Evolutionary conservation across 352 stramenopile genomes (phyloP).

Genomic region (Albugo laibachii): DNA sequence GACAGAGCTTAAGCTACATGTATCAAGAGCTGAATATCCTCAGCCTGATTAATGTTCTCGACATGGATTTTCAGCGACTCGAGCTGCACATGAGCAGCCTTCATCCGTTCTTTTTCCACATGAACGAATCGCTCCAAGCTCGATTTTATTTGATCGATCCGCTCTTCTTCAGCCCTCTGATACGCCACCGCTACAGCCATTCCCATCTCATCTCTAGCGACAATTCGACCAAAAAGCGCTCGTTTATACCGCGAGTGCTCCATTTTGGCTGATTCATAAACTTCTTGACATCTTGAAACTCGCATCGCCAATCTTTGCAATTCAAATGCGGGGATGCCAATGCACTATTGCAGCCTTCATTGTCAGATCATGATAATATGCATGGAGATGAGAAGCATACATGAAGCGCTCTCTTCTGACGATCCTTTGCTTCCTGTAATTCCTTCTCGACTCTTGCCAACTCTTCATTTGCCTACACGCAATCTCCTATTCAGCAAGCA

Average conservation of each 20-base stretch:
- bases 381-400: slow-evolving; percentile 6
- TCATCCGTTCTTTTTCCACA: slow-evolving; percentile 54
- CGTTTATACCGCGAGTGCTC: slow-evolving; percentile 41
- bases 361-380: not conserved
- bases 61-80: slow-evolving; percentile 32
- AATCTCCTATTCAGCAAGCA: not conserved
- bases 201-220: slow-evolving; percentile 74
- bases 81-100: slow-evolving; percentile 38
- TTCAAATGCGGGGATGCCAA: slow-evolving; percentile 67
- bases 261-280: slow-evolving; percentile 33
- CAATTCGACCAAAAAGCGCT: slow-evolving; percentile 58
- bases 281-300: slow-evolving; percentile 37
- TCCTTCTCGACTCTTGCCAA: slow-evolving; percentile 21
- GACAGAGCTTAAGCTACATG: slow-evolving; percentile 13
- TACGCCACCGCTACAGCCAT: slow-evolving; percentile 78
- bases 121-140: slow-evolving; percentile 51
- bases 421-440: slow-evolving; percentile 25
- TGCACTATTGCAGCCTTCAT: slow-evolving; percentile 15
- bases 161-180: slow-evolving; percentile 67
- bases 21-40: slow-evolving; percentile 72
- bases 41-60: slow-evolving; percentile 32
- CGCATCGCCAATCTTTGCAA: slow-evolving; percentile 42
- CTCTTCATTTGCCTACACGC: slow-evolving; percentile 10
- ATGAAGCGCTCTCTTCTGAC: slow-evolving; percentile 48
- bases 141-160: slow-evolving; percentile 48